Evolutionary conservation across 768 basidiomycete species (phyloP).

Genomic region (Tulasnella sp.): DNA sequence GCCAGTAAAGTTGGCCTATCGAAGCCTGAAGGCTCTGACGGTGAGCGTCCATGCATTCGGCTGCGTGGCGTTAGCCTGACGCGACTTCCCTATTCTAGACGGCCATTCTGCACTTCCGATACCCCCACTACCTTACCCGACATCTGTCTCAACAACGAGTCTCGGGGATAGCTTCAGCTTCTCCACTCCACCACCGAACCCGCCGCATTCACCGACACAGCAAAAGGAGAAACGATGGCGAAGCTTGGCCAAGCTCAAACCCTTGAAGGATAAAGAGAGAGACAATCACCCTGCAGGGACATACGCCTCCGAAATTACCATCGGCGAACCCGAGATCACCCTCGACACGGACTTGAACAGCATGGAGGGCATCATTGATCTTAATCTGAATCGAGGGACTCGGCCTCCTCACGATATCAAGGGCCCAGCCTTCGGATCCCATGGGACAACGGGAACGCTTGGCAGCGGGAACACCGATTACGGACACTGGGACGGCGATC

Average conservation of each 20-base stretch:
- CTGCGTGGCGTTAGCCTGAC: neutral
- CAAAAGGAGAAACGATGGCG: conserved; percentile 1
- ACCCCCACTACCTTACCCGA: neutral
- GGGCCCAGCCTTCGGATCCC: neutral
- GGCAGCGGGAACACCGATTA: neutral
- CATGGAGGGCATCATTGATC: conserved; percentile 77
- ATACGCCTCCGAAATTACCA: neutral
- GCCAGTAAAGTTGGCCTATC: neutral
- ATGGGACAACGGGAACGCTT: neutral
- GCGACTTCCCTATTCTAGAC: neutral
- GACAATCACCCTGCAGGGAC: neutral
- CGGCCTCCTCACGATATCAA: conserved; percentile 1
- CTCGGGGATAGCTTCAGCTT: neutral
- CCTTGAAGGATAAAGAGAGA: neutral
- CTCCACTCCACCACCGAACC: neutral
- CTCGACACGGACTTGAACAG: conserved; percentile 59
- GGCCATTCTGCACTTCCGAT: neutral
- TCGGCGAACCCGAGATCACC: conserved; percentile 24
- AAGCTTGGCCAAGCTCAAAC: neutral
- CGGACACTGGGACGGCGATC: neutral
- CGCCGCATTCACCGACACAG: neutral
- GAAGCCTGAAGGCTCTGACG: neutral
- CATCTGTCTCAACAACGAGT: neutral
- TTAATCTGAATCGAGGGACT: conserved; percentile 27
- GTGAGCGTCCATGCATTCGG: neutral